Percentiles rank a stretch among this genome's conserved stretches.
Evolutionary conservation across 179 eudicot species (phyloP).

Genomic region (Heliamphora pulchella): DNA sequence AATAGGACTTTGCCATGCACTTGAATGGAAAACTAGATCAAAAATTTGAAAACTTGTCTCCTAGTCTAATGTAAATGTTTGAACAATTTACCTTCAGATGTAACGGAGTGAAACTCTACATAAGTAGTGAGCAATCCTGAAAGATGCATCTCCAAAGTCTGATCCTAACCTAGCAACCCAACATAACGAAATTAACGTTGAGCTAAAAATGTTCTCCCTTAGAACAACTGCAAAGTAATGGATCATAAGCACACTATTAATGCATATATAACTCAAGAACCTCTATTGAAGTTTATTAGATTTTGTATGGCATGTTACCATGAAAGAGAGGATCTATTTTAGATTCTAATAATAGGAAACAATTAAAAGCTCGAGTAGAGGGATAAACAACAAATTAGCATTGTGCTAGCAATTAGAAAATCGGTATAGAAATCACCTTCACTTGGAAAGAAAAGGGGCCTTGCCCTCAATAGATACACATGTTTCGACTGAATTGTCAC

Average conservation of each 20-base stretch:
- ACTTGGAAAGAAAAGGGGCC: constrained; percentile 17
- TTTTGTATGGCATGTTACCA: neutral
- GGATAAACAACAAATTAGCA: neutral
- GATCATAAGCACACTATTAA: neutral
- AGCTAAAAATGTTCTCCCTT: neutral
- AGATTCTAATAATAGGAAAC: neutral
- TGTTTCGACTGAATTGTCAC: constrained; percentile 28
- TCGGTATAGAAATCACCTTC: constrained; percentile 33
- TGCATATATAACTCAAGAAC: neutral
- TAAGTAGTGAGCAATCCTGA: too few relatives aligned
- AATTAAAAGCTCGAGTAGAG: neutral
- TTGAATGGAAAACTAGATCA: too few relatives aligned
- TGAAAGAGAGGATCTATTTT: neutral
- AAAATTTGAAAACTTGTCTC: too few relatives aligned
- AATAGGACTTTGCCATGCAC: too few relatives aligned
- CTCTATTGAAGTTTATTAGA: neutral
- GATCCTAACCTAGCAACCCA: too few relatives aligned
- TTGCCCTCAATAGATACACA: constrained; percentile 19
- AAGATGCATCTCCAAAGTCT: too few relatives aligned
- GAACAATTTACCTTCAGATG: too few relatives aligned
- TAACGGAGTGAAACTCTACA: too few relatives aligned
- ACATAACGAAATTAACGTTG: neutral
- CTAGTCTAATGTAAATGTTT: too few relatives aligned
- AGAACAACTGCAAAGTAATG: neutral
- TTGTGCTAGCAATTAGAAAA: neutral